Evolutionary conservation across 768 basidiomycete genomes (phyloP), one percentile per base, ranked within the genome.

Genomic region (Leccinellum albellum): DNA sequence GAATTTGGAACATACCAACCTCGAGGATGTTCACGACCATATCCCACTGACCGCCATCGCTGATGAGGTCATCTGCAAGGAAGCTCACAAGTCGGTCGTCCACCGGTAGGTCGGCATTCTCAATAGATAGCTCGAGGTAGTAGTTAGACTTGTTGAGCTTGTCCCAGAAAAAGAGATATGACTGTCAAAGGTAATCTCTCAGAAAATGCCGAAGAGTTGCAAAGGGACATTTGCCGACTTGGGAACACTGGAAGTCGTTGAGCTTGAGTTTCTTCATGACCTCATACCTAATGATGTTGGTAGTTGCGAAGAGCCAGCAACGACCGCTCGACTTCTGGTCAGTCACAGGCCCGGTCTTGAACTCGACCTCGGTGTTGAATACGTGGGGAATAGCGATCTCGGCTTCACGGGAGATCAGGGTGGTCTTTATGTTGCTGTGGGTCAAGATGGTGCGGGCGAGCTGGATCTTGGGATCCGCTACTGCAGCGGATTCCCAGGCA

Each of bases 301-400:
- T 94, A 7, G 91, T 90, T 2, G 94, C 91, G 70, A 98, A 98
- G 8, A 97, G 78, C 95, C 96, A 98, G 76, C 95, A 98, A 48
- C 95, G 79, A 1, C 95, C 95, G 56, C 87, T 90, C 68, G 80
- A 85, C 75, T 86, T 89, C 82, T 96, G 94, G 73, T 88, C 83
- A 13, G 92, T 94, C 61, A 94, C 76, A 10, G 93, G 93, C 2
- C 80, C 83, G 1, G 92, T 86, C 78, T 90, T 89, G 75, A 88
- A 88, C 54, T 87, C 87, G 21, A 97, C 67, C 59, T 84, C 77
- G 62, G 84, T 79, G 71, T 94, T 95, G 79, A 95, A 97, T 52
- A 95, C 79, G 70, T 91, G 89, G 46, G 78, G 73, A 67, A 90
- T 87, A 3, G 80, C 75, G 55, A 91, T 78, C 58, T 70, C 68